A percentile compares a stretch with the other conserved stretches of the same genome.
Conservation (phyloP, 2,329 filamentous ascomycete species). For the Didymella lethalis region DNA sequence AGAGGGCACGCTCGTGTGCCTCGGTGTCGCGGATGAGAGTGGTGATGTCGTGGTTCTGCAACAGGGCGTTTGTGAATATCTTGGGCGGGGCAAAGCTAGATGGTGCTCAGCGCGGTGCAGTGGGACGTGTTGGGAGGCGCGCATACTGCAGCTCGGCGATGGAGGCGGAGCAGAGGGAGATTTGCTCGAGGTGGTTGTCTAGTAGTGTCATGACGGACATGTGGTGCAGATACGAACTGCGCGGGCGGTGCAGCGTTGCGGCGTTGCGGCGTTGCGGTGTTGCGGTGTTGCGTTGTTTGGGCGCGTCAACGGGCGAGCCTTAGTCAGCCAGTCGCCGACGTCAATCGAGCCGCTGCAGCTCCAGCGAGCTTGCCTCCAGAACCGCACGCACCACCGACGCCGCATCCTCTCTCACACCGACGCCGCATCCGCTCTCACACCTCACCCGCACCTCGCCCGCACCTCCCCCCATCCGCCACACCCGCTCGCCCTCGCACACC, state of each 20-base stretch:
- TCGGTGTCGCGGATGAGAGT: conserved; percentile 94
- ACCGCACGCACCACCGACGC: conserved; percentile 25
- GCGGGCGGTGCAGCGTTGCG: neutral
- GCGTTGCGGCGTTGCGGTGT: neutral
- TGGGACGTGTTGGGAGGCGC: neutral
- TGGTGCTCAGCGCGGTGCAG: conserved; percentile 26
- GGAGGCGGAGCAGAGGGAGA: conserved; percentile 58
- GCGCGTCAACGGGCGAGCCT: conserved; percentile 3
- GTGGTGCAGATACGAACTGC: neutral
- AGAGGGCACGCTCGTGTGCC: conserved; percentile 90
- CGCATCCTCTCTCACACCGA: neutral
- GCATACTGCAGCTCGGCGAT: conserved; percentile 57
- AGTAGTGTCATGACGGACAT: conserved; percentile 53
- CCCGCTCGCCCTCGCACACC: conserved; percentile 16
- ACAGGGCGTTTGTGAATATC: conserved; percentile 92
- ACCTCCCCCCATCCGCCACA: neutral
- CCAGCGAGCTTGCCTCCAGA: conserved; percentile 28
- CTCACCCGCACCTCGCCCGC: neutral
- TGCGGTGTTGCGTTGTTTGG: conserved; percentile 17
- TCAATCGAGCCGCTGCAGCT: conserved; percentile 16
- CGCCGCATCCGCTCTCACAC: conserved; percentile 1
- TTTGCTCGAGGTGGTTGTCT: conserved; percentile 60
- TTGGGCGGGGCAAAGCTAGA: conserved; percentile 86
- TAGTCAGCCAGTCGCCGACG: conserved; percentile 14
- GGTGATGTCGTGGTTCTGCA: conserved; percentile 90